Evolutionary conservation across 768 basidiomycete genomes (phyloP), one percentile per base, ranked within the genome.

Genomic region (Megacollybia marginata): DNA sequence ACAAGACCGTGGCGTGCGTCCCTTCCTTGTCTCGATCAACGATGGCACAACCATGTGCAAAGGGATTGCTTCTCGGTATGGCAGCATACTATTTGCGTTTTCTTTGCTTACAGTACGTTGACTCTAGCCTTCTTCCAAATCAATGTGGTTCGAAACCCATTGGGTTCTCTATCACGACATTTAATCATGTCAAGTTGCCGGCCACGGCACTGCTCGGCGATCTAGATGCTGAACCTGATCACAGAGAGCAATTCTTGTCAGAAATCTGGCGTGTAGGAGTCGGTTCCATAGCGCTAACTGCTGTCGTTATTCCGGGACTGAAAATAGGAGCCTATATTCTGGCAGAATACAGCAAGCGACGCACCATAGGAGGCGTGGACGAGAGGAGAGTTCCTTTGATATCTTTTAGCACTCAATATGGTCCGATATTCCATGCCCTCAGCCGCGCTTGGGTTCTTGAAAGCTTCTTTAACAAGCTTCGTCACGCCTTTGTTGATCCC

Each of bases 331-430:
- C 64, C 1, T 57, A 54, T 48, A 63, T 68, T 34, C 59, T 53
- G 9, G 55, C 56, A 4, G 23, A 49, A 35, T 69, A 68, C 56
- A 59, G 57, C 19, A 52, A 57, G 38, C 61, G 63, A 6, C 60
- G 66, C 6, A 53, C 28, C 9, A 55, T 68, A 15, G 49, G 43
- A 2, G 20, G 45, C 20, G 48, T 45, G 18, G 33, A 50, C 6
- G 59, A 60, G 9, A 33, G 32, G 2, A 50, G 33, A 5, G 52
- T 48, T 1, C 51, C 55, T n/a, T 63, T 69, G 43, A 49, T 67
- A 4, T 48, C 55, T 1, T 70, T 68, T 59, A 56, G 68, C 7
- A 69, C 69, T 6, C 65, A 67, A 46, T 57, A 69, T 23, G 47
- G 55, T 10, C 68, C 67, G 3, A 60, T 70, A 12, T 36, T 69